A percentile compares a stretch with the other conserved stretches of the same genome.
Evolutionary conservation across 352 stramenopile genomes (phyloP).

Genomic region (Globisporangium acanthophoron): DNA sequence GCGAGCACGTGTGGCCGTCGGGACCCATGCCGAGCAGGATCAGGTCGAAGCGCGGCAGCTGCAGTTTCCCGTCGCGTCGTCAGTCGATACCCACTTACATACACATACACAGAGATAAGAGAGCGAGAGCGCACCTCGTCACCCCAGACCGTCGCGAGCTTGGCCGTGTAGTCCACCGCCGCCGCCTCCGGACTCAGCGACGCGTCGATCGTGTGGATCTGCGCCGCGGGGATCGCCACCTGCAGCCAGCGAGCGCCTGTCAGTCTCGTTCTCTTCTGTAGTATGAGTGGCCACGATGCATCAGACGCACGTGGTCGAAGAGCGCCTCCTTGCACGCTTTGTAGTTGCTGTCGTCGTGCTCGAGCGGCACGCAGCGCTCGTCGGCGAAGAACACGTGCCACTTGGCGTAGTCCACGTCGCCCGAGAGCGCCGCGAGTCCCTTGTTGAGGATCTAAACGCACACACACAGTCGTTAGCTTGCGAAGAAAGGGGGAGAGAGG

Average conservation of each 20-base stretch:
- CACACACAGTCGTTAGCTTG: neutral
- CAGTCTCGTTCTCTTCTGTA: neutral
- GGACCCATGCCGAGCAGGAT: constrained; percentile 96
- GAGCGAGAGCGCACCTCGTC: constrained; percentile 25
- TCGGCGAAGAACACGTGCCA: constrained; percentile 98
- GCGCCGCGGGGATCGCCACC: constrained; percentile 61
- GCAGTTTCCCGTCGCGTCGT: neutral
- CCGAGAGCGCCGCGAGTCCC: constrained; percentile 64
- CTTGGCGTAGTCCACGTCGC: constrained; percentile 90
- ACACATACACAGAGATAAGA: neutral
- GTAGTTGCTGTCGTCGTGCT: constrained; percentile 95
- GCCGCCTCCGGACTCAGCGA: constrained; percentile 50
- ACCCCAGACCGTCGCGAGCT: constrained; percentile 62
- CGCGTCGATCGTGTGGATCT: constrained; percentile 93
- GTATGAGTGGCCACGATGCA: too few relatives aligned
- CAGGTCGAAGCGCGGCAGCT: constrained; percentile 91
- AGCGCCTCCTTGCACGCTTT: constrained; percentile 89
- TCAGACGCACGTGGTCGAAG: constrained; percentile 65
- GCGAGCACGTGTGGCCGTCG: constrained; percentile 97
- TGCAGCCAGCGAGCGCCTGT: constrained; percentile 2
- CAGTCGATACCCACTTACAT: neutral
- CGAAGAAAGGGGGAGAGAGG: too few relatives aligned
- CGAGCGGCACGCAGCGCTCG: constrained; percentile 93
- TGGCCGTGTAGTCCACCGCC: constrained; percentile 67
- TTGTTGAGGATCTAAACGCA: constrained; percentile 71